Percentiles rank a stretch among this genome's conserved stretches.
Conservation (phyloP, 2,329 filamentous ascomycete species). For the Exutisphaerella laricina region DNA sequence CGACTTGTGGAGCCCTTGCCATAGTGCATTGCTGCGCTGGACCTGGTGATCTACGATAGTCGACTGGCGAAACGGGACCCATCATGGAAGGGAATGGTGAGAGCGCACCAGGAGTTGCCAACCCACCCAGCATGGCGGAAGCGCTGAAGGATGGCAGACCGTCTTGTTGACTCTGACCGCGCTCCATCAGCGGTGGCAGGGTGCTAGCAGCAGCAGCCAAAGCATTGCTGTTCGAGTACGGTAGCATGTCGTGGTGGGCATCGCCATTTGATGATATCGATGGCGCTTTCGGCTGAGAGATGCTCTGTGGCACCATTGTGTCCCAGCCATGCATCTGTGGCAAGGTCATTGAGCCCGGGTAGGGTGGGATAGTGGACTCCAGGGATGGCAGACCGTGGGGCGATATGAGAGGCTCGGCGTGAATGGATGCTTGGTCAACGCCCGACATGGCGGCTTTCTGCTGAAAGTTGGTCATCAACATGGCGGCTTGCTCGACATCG, state of each 20-base stretch:
- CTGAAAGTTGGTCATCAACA: slow-evolving; percentile 97
- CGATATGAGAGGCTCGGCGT: slow-evolving; percentile 63
- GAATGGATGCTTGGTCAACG: slow-evolving; percentile 51
- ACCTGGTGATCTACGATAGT: slow-evolving; percentile 65
- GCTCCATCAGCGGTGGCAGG: slow-evolving; percentile 62
- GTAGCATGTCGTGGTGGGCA: slow-evolving; percentile 47
- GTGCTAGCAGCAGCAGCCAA: slow-evolving; percentile 34
- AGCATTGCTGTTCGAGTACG: slow-evolving; percentile 32
- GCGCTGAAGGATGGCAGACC: slow-evolving; percentile 54
- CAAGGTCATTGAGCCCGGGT: slow-evolving; percentile 67
- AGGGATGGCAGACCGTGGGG: slow-evolving; percentile 66
- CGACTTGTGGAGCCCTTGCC: slow-evolving; percentile 71
- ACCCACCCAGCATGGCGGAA: slow-evolving; percentile 62
- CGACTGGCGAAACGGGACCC: slow-evolving; percentile 61
- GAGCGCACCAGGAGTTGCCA: slow-evolving; percentile 65
- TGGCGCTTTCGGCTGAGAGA: slow-evolving; percentile 64
- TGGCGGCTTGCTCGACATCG: slow-evolving; percentile 93
- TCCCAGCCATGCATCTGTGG: slow-evolving; percentile 85
- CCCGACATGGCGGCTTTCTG: slow-evolving; percentile 78
- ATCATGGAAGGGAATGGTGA: slow-evolving; percentile 67
- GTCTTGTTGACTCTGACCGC: slow-evolving; percentile 38
- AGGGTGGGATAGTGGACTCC: slow-evolving; percentile 64
- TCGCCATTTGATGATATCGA: slow-evolving; percentile 55
- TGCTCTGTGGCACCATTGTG: slow-evolving; percentile 67
- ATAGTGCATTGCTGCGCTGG: slow-evolving; percentile 59